Base-by-base conservation (phyloP, 2,329 filamentous ascomycete genomes). In the Phialophora chinensis region DNA sequence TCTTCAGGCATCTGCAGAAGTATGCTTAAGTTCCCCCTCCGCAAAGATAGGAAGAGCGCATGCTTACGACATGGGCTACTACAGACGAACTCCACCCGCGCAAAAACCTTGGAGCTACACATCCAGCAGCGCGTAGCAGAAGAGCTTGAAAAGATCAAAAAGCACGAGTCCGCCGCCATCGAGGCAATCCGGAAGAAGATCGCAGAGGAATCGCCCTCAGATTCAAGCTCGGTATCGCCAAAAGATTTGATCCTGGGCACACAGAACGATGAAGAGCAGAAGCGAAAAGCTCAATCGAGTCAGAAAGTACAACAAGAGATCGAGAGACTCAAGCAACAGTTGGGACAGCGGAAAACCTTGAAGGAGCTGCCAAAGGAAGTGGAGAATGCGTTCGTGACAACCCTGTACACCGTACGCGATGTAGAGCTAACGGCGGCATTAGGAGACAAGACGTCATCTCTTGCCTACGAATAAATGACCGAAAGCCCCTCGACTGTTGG, bases 401-500 rank as follows among this genome's bases (percentile, higher is more conserved):
- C 12, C 7, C 20, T 33, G 2, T 2, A 20, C n/a, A 29, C 5
- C n/a, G 3, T 54, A 20, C 8, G n/a, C 20, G 7, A 29, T 52
- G 2, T 25, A 17, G 58, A 56, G 59, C 60, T 66, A 54, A 66
- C 55, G 4, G 27, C n/a, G 54, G 29, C 27, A 49, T 33, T 42
- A 70, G 68, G 23, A 90, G 92, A 79, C 83, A 87, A 72, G 87
- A 89, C 66, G 88, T 97, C 63, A 87, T 95, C 69, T 85, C 86
- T 73, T 98, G 94, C 78, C 83, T 98, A 83, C 84, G 91, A 69
- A 85, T 90, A 75, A 90, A 97, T 78, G 93, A 97, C 80, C 85
- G 92, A 71, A 86, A 92, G 78, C 93, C 94, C 77, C 83, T 97
- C 76, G 91, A 97, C 83, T 98, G 94, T 85, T 97, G 91, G 91